These are phyloP conservation scores for Serendipita indica DNA, from an alignment of 768 basidiomycete genomes.

Conservation along the genomic window DNA sequence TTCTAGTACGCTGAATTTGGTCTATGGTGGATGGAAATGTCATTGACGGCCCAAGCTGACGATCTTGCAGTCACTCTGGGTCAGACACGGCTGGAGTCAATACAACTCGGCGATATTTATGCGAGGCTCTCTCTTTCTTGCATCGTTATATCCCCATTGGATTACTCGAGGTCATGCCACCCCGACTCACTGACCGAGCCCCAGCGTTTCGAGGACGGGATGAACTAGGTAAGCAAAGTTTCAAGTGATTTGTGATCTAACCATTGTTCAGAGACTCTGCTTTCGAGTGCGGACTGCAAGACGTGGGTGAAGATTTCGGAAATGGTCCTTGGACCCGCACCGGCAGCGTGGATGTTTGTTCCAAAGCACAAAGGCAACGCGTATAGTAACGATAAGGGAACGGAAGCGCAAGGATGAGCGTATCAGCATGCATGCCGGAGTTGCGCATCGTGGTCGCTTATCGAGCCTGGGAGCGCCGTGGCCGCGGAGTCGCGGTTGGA, in stretches of 20 bases:
- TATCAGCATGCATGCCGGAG: too few species aligned
- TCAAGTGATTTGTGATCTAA: too few species aligned
- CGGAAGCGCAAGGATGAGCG: constrained; percentile 36
- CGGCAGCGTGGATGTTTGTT: constrained; percentile 34
- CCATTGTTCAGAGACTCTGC: constrained; percentile 44
- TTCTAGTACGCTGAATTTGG: constrained; percentile 74
- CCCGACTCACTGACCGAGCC: constrained; percentile 76
- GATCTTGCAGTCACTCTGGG: constrained; percentile 52
- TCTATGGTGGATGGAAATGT: constrained; percentile 41
- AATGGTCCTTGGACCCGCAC: neutral
- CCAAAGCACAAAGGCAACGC: constrained; percentile 94
- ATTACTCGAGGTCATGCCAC: constrained; percentile 67
- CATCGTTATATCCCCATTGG: constrained; percentile 94
- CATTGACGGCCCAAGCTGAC: neutral
- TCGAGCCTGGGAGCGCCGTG: too few species aligned
- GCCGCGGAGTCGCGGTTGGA: too few species aligned
- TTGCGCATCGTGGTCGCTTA: too few species aligned
- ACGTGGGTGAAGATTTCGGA: neutral
- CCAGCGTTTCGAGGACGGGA: constrained; percentile 76
- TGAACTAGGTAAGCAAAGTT: constrained; percentile 76
- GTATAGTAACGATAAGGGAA: constrained; percentile 36
- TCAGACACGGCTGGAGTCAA: constrained; percentile 82
- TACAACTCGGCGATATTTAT: constrained; percentile 81
- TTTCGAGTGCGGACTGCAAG: neutral
- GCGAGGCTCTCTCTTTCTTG: constrained; percentile 91